Evolutionary conservation across 2,329 filamentous ascomycete genomes (phyloP).

Genomic region (Apiospora arundinis): DNA sequence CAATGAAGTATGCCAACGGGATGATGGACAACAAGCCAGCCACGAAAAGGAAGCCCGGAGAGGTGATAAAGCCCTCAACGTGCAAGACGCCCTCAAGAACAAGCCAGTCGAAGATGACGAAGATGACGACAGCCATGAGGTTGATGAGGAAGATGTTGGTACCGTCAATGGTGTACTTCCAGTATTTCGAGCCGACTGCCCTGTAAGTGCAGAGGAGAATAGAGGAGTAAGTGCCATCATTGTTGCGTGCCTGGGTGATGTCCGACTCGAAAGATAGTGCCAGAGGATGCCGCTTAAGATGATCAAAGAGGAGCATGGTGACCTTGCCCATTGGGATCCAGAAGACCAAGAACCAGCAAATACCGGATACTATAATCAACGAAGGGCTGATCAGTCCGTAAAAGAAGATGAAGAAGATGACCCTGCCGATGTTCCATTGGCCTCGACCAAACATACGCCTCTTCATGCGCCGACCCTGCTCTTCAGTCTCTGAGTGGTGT

Average conservation of each 20-base stretch:
- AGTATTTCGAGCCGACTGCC: slow-evolving; percentile 92
- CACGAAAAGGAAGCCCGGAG: slow-evolving; percentile 84
- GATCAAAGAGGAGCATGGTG: slow-evolving; percentile 86
- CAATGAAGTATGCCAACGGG: slow-evolving; percentile 96
- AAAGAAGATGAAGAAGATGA: slow-evolving; percentile 96
- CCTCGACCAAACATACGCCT: slow-evolving; percentile 91
- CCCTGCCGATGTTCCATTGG: slow-evolving; percentile 91
- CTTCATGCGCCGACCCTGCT: slow-evolving; percentile 62
- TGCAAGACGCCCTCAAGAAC: slow-evolving; percentile 74
- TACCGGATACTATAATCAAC: slow-evolving; percentile 81
- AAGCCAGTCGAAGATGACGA: slow-evolving; percentile 92
- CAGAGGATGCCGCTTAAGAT: slow-evolving; percentile 89
- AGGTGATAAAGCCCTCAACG: slow-evolving; percentile 76
- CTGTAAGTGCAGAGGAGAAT: slow-evolving; percentile 97
- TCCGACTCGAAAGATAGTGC: slow-evolving; percentile 94
- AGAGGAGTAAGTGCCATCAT: slow-evolving; percentile 77
- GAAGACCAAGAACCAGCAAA: slow-evolving; percentile 97
- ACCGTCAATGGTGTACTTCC: slow-evolving; percentile 98
- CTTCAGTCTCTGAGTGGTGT: slow-evolving; percentile 38
- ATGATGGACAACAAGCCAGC: slow-evolving; percentile 91
- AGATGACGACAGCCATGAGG: slow-evolving; percentile 88
- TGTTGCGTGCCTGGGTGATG: slow-evolving; percentile 72
- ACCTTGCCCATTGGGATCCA: slow-evolving; percentile 99
- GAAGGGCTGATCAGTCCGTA: slow-evolving; percentile 90
- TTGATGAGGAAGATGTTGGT: slow-evolving; percentile 99